Base-by-base conservation (phyloP, 139 green algal species). In the Yamagishiella unicocca region DNA sequence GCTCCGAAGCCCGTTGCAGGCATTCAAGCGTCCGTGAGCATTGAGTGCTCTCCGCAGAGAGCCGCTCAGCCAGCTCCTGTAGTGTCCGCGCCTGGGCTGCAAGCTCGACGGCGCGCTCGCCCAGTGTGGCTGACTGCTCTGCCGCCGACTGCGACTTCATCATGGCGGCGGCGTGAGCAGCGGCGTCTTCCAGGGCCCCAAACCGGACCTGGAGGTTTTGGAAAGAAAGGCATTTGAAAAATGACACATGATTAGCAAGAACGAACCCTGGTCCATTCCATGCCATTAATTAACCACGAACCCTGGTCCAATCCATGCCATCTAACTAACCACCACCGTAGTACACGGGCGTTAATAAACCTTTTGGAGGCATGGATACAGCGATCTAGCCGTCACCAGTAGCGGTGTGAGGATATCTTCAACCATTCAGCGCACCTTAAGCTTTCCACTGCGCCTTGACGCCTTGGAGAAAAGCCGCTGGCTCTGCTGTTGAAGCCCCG, bases 391-490 rank as follows among this genome's bases (percentile, higher is more conserved):
- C n/a, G n/a, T n/a, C n/a, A n/a, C n/a, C n/a, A n/a, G n/a, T n/a
- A n/a, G n/a, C n/a, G n/a, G n/a, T n/a, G n/a, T n/a, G n/a, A 43
- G 12, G 31, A 3, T 1, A 73, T 45, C 29, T 21, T 27, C 35
- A 35, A 8, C 9, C 73, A 37, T 81, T 9, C 31, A 81, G 17
- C 53, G 27, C 17, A 83, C 76, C 77, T 58, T 70, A 1, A 70
- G 33, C 61, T 76, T 85, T 2, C 17, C 29, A 29, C 79, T 64
- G 7, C 79, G 79, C 27, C 27, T 29, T 2, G 61, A 31, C 17
- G 79, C 80, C 80, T 86, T 86, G 31, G 62, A 42, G 7, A 86
- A 67, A 31, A 77, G 31, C 45, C 45, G 35, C 80, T 86, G 62
- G 80, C 80, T 77, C 31, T 67, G 62, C 42, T 38, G 62, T 43